Evolutionary conservation across 768 basidiomycete genomes (phyloP).

Genomic region (Lactarius vividus): DNA sequence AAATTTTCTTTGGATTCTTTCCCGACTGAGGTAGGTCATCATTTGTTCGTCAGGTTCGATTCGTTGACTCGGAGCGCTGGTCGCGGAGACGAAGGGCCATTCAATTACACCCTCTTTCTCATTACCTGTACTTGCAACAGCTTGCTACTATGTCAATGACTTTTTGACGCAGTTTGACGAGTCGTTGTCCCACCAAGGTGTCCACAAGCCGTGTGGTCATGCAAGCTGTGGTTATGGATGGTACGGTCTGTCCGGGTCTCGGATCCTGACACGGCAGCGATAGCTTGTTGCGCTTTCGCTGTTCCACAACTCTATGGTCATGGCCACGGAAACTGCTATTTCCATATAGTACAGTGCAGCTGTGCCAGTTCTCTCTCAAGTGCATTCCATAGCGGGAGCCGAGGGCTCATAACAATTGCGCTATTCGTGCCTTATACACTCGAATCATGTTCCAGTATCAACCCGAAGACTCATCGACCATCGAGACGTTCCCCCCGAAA

Average conservation of each 20-base stretch:
- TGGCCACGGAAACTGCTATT: background rate
- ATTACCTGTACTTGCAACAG: background rate
- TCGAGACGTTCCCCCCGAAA: background rate
- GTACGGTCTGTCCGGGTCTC: too few relatives aligned
- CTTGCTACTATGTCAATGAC: too few relatives aligned
- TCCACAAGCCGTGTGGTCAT: too few relatives aligned
- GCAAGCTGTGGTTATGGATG: background rate
- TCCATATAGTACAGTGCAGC: background rate
- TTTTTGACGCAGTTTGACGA: too few relatives aligned
- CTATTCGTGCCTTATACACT: background rate
- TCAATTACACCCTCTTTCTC: too few relatives aligned
- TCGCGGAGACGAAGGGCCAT: too few relatives aligned
- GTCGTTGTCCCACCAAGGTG: too few relatives aligned
- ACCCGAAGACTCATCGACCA: background rate
- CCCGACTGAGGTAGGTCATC: too few relatives aligned
- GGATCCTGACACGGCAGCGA: too few relatives aligned
- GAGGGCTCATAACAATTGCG: background rate
- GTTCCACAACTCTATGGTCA: background rate
- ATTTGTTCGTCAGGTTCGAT: too few relatives aligned
- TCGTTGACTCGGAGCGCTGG: too few relatives aligned
- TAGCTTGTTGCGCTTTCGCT: background rate
- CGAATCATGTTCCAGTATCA: background rate
- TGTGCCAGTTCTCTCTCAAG: background rate
- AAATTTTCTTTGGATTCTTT: too few relatives aligned
- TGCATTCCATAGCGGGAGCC: background rate